phyloP scores from a whole-genome alignment of 768 basidiomycete species.

The Crepidotus variabilis region DNA sequence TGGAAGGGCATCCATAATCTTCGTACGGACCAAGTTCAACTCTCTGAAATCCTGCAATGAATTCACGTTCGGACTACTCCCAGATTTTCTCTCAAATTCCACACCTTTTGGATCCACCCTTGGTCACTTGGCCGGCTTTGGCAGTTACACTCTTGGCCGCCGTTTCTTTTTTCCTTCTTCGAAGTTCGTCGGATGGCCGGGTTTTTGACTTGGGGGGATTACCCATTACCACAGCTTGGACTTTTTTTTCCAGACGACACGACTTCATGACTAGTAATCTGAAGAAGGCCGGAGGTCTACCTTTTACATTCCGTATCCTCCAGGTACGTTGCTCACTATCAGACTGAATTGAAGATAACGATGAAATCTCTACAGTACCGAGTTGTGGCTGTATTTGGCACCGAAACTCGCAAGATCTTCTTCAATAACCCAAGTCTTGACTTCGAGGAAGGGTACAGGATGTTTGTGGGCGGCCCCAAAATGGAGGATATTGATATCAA shows the following conservation, averaged over 20 bases:
- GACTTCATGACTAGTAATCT: slow-evolving; percentile 25
- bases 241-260: slow-evolving; percentile 25
- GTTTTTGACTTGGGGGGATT: slow-evolving; percentile 16
- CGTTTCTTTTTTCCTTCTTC: background rate
- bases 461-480: slow-evolving; percentile 26
- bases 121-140: background rate
- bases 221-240: slow-evolving; percentile 25
- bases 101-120: background rate
- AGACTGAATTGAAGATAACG: no score
- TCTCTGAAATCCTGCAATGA: no score
- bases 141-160: background rate
- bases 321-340: slow-evolving; percentile 15
- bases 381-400: slow-evolving; percentile 15
- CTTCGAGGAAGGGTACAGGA: slow-evolving; percentile 28
- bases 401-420: slow-evolving; percentile 21
- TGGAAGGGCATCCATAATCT: no score
- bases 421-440: slow-evolving; percentile 24
- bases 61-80: no score
- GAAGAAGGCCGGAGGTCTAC: slow-evolving; percentile 16
- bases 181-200: background rate
- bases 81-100: no score
- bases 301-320: slow-evolving; percentile 27
- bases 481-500: slow-evolving; percentile 20
- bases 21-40: no score
- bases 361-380: slow-evolving; percentile 11